A percentile compares a stretch with the other conserved stretches of the same genome.
Conservation (phyloP, 1,284 basidiomycete genomes). For the Spongiforma sp. region DNA sequence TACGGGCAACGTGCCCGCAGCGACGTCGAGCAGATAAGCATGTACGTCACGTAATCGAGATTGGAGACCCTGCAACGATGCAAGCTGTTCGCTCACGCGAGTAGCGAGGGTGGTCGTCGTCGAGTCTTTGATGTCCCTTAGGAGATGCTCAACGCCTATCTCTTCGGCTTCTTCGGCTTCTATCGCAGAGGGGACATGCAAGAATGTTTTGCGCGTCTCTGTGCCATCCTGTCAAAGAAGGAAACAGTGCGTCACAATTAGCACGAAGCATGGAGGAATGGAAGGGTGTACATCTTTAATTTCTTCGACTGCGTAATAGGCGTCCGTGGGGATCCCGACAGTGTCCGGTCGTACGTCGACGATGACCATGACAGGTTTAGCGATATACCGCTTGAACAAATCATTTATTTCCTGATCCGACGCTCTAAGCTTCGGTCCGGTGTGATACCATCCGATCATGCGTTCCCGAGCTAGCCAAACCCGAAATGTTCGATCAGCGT, state of each 20-base stretch:
- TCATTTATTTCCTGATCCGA: conserved; percentile 99
- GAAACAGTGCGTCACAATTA: neutral
- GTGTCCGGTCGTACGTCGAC: conserved; percentile 92
- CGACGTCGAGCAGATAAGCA: conserved; percentile 87
- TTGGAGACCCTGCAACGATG: conserved; percentile 91
- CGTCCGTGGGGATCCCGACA: conserved; percentile 96
- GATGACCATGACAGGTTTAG: conserved; percentile 97
- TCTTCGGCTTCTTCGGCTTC: conserved; percentile 97
- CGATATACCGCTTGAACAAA: conserved; percentile 92
- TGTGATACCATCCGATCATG: conserved; percentile 99
- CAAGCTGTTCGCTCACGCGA: conserved; percentile 89
- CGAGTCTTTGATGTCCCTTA: conserved; percentile 95
- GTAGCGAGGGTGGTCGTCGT: conserved; percentile 94
- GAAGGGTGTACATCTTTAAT: conserved; percentile 84
- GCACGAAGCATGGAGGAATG: neutral
- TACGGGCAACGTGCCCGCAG: conserved; percentile 82
- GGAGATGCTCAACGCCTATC: conserved; percentile 97
- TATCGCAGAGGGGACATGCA: conserved; percentile 69
- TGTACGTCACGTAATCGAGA: conserved; percentile 88
- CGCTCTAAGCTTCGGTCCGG: conserved; percentile 93
- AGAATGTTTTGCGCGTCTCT: conserved; percentile 80
- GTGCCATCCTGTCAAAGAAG: conserved; percentile 71
- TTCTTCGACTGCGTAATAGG: conserved; percentile 98
- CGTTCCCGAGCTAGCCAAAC: conserved; percentile 82
- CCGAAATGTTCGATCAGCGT: neutral